Evolutionary conservation across 257 asterid species (phyloP).

Genomic region (Jasminum sambac): DNA sequence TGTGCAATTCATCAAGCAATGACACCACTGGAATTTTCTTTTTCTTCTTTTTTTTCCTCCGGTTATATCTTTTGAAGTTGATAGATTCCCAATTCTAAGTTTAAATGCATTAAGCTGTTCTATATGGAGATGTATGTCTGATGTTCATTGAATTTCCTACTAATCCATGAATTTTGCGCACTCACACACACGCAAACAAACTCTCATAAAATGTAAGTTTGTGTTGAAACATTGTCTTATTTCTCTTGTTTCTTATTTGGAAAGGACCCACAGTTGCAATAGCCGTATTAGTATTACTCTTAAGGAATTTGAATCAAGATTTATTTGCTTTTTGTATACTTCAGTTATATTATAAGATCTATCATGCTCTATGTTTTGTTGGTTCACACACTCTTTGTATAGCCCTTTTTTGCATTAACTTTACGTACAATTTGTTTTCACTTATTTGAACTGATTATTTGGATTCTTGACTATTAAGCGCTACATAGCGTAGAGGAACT

Average conservation of each 20-base stretch:
- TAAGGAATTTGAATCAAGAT: not conserved
- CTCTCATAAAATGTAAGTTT: too few relatives aligned
- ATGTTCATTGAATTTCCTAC: not conserved
- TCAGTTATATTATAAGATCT: not conserved
- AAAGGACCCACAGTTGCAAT: not conserved
- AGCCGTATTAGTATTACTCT: not conserved
- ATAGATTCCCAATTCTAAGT: not conserved
- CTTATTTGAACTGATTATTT: not conserved
- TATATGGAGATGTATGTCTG: not conserved
- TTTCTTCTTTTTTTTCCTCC: not conserved
- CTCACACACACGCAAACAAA: too few relatives aligned
- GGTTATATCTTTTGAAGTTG: not conserved
- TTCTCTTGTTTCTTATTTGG: not conserved
- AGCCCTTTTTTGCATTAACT: not conserved
- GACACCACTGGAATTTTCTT: not conserved
- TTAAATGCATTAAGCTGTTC: not conserved
- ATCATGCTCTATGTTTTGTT: not conserved
- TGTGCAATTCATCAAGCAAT: not conserved
- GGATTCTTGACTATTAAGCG: not conserved
- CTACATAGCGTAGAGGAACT: not conserved
- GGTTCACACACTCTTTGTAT: not conserved
- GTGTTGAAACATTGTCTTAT: not conserved
- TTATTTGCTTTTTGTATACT: not conserved
- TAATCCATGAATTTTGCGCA: not conserved
- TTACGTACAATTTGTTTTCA: not conserved